phyloP scores from a whole-genome alignment of 2,329 filamentous ascomycete genomes.

The Penicillium psychrosexuale region DNA sequence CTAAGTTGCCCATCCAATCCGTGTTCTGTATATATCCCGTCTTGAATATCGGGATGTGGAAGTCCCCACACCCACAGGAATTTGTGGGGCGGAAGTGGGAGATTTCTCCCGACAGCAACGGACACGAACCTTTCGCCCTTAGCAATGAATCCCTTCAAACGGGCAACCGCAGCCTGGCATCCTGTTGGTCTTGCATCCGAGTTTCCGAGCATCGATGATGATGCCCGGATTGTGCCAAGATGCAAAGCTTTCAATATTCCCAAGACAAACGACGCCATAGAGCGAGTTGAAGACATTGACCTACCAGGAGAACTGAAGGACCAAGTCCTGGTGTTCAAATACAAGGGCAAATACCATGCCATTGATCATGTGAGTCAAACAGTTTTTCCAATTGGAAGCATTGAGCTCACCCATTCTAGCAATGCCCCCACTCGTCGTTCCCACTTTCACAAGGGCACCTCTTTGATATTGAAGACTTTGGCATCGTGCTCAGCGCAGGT shows the following conservation, averaged over 20 bases:
- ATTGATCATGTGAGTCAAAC: slow-evolving; percentile 59
- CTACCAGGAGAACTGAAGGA: slow-evolving; percentile 48
- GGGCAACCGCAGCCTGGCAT: slow-evolving; percentile 47
- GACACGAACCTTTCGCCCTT: background rate
- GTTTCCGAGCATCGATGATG: slow-evolving; percentile 52
- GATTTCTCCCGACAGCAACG: background rate
- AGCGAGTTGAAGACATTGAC: slow-evolving; percentile 24
- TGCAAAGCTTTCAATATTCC: slow-evolving; percentile 59
- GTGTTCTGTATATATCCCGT: background rate
- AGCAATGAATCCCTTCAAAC: slow-evolving; percentile 23
- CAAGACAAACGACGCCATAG: slow-evolving; percentile 28
- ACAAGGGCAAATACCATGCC: slow-evolving; percentile 62
- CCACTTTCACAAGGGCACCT: slow-evolving; percentile 61
- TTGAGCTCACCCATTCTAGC: slow-evolving; percentile 39
- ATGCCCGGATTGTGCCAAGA: slow-evolving; percentile 42
- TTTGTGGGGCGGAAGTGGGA: slow-evolving; percentile 2
- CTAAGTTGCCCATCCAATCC: background rate
- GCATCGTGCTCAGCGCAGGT: slow-evolving; percentile 49
- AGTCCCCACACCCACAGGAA: background rate
- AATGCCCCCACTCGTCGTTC: slow-evolving; percentile 66
- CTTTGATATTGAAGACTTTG: slow-evolving; percentile 73
- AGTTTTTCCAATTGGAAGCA: background rate
- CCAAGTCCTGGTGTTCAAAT: slow-evolving; percentile 65
- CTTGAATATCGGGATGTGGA: background rate
- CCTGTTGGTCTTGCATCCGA: slow-evolving; percentile 52